Percentiles rank a stretch among this genome's conserved stretches.
phyloP scores from a whole-genome alignment of 164 flowering plant genomes.

The Protea cynaroides region DNA sequence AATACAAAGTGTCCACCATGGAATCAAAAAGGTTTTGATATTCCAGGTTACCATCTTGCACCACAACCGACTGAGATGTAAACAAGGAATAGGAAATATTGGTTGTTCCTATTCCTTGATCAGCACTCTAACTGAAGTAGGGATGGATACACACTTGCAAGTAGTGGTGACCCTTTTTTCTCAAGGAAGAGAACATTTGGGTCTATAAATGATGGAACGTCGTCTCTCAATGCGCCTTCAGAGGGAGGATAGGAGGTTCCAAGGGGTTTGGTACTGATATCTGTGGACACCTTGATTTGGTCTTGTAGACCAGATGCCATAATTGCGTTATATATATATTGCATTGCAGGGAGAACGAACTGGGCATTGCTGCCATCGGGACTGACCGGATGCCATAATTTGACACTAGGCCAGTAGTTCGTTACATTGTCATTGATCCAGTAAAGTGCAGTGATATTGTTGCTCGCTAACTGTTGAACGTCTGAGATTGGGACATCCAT shows the following conservation, averaged over 20 bases:
- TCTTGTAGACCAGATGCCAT: conserved; percentile 1
- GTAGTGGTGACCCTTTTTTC: conserved; percentile 11
- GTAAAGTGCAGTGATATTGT: too few relatives aligned
- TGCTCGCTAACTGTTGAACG: too few relatives aligned
- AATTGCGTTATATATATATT: conserved; percentile 5
- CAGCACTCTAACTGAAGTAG: conserved; percentile 1
- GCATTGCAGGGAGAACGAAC: not conserved
- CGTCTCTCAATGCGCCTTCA: not conserved
- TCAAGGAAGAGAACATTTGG: conserved; percentile 9
- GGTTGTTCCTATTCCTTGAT: not conserved
- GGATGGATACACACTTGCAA: conserved; percentile 15
- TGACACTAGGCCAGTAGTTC: too few relatives aligned
- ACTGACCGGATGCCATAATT: too few relatives aligned
- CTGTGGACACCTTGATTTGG: conserved; percentile 14
- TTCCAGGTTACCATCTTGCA: not conserved
- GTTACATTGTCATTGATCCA: too few relatives aligned
- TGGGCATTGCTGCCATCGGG: too few relatives aligned
- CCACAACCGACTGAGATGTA: not conserved
- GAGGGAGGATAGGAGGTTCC: conserved; percentile 10
- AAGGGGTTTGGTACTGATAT: conserved; percentile 1
- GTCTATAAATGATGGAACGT: not conserved
- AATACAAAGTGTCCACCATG: conserved; percentile 9
- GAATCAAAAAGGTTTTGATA: conserved; percentile 12
- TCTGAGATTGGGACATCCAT: too few relatives aligned
- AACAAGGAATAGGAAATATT: conserved; percentile 7